Evolutionary conservation across 2,329 filamentous ascomycete species (phyloP).

Genomic region (Aureobasidium zeae): DNA sequence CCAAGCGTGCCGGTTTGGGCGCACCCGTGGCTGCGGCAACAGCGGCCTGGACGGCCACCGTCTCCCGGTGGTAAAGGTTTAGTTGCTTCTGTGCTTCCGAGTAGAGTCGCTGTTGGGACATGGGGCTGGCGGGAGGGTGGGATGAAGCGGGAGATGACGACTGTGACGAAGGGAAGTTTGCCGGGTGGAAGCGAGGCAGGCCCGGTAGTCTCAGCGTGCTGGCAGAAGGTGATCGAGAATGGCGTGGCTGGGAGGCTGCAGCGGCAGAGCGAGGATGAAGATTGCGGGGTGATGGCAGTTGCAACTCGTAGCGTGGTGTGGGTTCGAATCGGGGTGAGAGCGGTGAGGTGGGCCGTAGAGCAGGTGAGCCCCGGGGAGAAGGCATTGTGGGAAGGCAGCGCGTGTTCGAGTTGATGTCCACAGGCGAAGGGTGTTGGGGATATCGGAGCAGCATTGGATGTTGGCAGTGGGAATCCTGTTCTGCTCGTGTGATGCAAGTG

Average conservation of each 20-base stretch:
- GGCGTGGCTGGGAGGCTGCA: conserved; percentile 27
- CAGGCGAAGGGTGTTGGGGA: conserved; percentile 7
- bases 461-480: too few relatives aligned
- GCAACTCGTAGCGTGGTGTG: conserved; percentile 26
- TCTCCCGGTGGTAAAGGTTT: conserved; percentile 40
- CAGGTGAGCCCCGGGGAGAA: conserved; percentile 27
- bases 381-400: conserved; percentile 23
- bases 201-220: conserved; percentile 37
- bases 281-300: conserved; percentile 24
- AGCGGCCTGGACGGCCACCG: conserved; percentile 21
- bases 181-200: conserved; percentile 44
- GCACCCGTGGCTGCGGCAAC: conserved; percentile 16
- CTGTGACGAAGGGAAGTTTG: conserved; percentile 36
- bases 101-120: conserved; percentile 35
- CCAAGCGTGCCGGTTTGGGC: conserved; percentile 10
- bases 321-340: conserved; percentile 26
- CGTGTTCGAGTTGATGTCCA: not conserved
- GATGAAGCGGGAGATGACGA: conserved; percentile 30
- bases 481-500: too few relatives aligned
- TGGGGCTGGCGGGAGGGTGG: conserved; percentile 36
- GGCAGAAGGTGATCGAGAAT: conserved; percentile 26
- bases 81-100: conserved; percentile 42
- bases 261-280: conserved; percentile 21
- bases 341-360: conserved; percentile 27
- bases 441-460: conserved; percentile 14